phyloP scores from a whole-genome alignment of 129 eudicot genomes.

The sunflower (Helianthus annuus) region HanXRQr2.0-SUNRISE NC_035445.2:29037657-29038156 shows the following conservation, averaged over 20 bases:
- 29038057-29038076: conserved; percentile 80
- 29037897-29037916: background rate
- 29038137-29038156: background rate
- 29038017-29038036: conserved; percentile 64
- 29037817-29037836: background rate
- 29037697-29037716: background rate
- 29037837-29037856: conserved; percentile 7
- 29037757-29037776: background rate
- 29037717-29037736: background rate
- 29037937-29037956: background rate
- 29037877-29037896: background rate
- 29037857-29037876: background rate
- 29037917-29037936: conserved; percentile 14
- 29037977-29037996: conserved; percentile 52
- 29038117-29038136: conserved; percentile 23
- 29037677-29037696: background rate
- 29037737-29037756: background rate
- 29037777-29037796: background rate
- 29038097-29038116: conserved; percentile 53
- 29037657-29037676: background rate
- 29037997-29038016: conserved; percentile 50
- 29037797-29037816: background rate
- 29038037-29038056: conserved; percentile 67
- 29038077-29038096: conserved; percentile 80
- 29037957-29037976: conserved; percentile 43